phyloP scores from a whole-genome alignment of 2,329 filamentous ascomycete species.

The Talaromyces amestolkiae region DNA sequence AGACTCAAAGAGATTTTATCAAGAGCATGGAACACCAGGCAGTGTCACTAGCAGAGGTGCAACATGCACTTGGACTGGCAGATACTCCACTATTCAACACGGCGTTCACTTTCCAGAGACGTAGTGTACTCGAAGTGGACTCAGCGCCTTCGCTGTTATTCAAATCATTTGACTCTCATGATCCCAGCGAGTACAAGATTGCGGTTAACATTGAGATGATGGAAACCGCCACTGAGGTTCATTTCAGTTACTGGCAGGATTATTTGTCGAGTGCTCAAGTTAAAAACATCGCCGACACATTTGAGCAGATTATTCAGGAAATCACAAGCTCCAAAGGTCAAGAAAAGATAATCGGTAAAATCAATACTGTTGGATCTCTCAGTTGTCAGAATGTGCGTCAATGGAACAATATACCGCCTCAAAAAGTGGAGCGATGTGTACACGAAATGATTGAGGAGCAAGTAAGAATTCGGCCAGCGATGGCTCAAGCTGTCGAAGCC shows the following conservation, averaged over 20 bases:
- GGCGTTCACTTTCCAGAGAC: constrained; percentile 27
- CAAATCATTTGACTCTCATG: constrained; percentile 14
- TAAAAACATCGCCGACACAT: constrained; percentile 33
- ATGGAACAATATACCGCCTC: constrained; percentile 35
- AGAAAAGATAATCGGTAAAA: constrained; percentile 25
- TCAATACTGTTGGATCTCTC: constrained; percentile 33
- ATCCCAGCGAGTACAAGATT: constrained; percentile 27
- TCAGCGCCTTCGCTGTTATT: constrained; percentile 9
- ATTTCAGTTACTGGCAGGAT: constrained; percentile 53
- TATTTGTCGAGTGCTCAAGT: constrained; percentile 45
- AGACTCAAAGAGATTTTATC: constrained; percentile 25
- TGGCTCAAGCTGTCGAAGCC: constrained; percentile 31
- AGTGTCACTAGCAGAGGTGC: constrained; percentile 26
- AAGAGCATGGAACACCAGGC: constrained; percentile 23
- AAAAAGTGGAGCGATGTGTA: constrained; percentile 32
- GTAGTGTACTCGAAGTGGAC: constrained; percentile 3
- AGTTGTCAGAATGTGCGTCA: constrained; percentile 32
- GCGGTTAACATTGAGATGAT: constrained; percentile 30
- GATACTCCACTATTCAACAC: constrained; percentile 33
- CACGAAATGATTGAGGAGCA: constrained; percentile 39
- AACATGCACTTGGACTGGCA: constrained; percentile 28
- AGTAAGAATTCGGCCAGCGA: constrained; percentile 23
- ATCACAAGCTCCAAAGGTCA: constrained; percentile 23
- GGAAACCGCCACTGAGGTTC: constrained; percentile 43
- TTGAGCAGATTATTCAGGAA: constrained; percentile 33